Percentiles rank a stretch among this genome's conserved stretches.
Conservation (phyloP, 2,329 filamentous ascomycete species). For the Pyrenophora graminea region DNA sequence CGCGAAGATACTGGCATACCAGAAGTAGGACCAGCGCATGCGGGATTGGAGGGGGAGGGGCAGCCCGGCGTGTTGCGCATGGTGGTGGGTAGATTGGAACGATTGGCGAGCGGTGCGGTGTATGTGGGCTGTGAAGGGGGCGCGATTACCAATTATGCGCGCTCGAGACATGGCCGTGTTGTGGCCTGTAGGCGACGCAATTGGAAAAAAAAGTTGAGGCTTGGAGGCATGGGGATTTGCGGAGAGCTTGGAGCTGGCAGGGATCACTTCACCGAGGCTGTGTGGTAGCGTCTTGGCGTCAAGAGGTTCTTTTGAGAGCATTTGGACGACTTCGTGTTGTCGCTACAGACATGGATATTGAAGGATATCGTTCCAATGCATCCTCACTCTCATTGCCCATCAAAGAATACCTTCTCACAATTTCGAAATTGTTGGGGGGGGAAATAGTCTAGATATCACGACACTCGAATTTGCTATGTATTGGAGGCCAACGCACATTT, state of each 20-base stretch:
- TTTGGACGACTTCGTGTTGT: too few species aligned
- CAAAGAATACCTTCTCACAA: too few species aligned
- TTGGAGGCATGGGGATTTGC: not conserved
- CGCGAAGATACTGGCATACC: conserved; percentile 37
- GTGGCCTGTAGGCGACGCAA: conserved; percentile 4
- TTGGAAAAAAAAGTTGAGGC: conserved; percentile 6
- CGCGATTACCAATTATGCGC: conserved; percentile 18
- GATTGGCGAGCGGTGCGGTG: conserved; percentile 2
- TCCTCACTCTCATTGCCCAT: too few species aligned
- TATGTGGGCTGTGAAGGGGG: conserved; percentile 3
- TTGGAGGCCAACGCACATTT: too few species aligned
- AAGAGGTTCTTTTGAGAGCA: not conserved
- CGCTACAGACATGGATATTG: too few species aligned
- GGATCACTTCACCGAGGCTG: conserved; percentile 29
- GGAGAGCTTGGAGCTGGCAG: not conserved
- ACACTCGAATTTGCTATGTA: too few species aligned
- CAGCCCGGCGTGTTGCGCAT: conserved; percentile 9
- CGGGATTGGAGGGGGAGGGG: conserved; percentile 27
- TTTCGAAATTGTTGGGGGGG: too few species aligned
- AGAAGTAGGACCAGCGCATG: conserved; percentile 38
- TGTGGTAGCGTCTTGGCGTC: conserved; percentile 29
- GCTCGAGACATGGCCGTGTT: conserved; percentile 26
- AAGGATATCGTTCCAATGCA: too few species aligned
- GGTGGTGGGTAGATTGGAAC: not conserved
- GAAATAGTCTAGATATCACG: too few species aligned